phyloP scores from a whole-genome alignment of 208 protist genomes.

The Leishmania tropica region DNA sequence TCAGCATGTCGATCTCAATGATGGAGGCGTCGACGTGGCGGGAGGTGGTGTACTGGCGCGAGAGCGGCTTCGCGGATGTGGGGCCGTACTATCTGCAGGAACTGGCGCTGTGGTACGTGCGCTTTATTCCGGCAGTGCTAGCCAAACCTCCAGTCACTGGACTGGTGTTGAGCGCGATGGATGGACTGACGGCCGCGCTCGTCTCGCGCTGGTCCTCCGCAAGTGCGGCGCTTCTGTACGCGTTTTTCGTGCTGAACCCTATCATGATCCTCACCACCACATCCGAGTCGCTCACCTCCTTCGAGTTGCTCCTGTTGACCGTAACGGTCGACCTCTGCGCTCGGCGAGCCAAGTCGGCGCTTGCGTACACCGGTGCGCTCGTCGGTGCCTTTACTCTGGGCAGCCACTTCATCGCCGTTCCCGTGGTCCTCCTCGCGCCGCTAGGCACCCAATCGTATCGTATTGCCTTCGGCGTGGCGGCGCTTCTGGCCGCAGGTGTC shows the following conservation, averaged over 20 bases:
- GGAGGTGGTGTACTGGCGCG: conserved; percentile 64
- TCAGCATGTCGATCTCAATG: conserved; percentile 34
- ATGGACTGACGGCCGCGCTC: conserved; percentile 58
- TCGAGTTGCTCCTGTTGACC: conserved; percentile 61
- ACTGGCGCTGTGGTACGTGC: conserved; percentile 66
- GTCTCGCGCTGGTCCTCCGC: conserved; percentile 57
- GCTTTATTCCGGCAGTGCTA: conserved; percentile 48
- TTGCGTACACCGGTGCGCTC: conserved; percentile 24
- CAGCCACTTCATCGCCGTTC: conserved; percentile 55
- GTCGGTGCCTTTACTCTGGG: conserved; percentile 38
- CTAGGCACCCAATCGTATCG: conserved; percentile 32
- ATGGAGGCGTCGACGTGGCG: conserved; percentile 63
- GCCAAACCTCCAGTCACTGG: conserved; percentile 37
- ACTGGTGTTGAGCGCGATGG: conserved; percentile 54
- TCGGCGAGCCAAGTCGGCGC: conserved; percentile 11
- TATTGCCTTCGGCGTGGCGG: conserved; percentile 19
- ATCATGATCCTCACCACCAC: conserved; percentile 46
- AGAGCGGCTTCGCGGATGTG: conserved; percentile 23
- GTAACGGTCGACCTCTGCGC: conserved; percentile 41
- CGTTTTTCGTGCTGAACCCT: conserved; percentile 71
- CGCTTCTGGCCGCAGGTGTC: conserved; percentile 11
- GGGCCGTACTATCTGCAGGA: conserved; percentile 47
- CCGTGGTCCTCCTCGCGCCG: conserved; percentile 56
- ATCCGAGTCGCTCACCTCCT: conserved; percentile 56
- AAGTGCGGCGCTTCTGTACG: conserved; percentile 49